phyloP scores from a whole-genome alignment of 345 rosid species.

The Brassica cretica region DNA sequence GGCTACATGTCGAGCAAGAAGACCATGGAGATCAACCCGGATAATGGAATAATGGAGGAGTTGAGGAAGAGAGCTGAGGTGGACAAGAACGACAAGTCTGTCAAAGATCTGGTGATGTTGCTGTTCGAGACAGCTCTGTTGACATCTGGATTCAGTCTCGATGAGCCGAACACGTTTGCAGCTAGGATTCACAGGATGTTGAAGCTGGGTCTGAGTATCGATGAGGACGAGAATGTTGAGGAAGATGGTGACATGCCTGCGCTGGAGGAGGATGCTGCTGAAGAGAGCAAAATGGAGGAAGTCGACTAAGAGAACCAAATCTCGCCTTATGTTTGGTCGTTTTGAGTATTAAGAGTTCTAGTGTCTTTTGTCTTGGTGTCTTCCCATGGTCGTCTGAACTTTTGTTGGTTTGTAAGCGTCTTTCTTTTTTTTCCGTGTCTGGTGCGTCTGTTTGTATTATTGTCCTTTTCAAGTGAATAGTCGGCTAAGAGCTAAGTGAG shows the following conservation, averaged over 20 bases:
- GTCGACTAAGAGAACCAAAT: constrained; percentile 49
- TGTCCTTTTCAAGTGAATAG: not conserved
- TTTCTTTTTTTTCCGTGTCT: not conserved
- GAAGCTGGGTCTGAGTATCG: constrained; percentile 82
- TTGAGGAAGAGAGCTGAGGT: constrained; percentile 76
- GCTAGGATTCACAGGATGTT: constrained; percentile 86
- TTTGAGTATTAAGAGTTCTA: not conserved
- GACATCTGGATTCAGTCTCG: constrained; percentile 87
- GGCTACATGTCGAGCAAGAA: constrained; percentile 93
- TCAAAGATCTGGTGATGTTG: constrained; percentile 72
- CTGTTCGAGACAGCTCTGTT: constrained; percentile 79
- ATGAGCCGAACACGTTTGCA: constrained; percentile 81
- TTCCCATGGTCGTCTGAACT: not conserved
- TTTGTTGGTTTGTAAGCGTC: not conserved
- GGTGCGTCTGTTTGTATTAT: not conserved
- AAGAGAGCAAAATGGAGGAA: constrained; percentile 96
- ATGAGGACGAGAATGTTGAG: constrained; percentile 57
- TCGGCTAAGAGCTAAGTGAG: not conserved
- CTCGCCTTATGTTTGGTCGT: not conserved
- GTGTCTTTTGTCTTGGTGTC: not conserved
- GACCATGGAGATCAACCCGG: constrained; percentile 87
- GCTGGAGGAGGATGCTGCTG: constrained; percentile 74
- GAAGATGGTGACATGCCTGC: constrained; percentile 78
- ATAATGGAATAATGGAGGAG: constrained; percentile 90
- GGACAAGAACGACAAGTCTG: constrained; percentile 84